These are phyloP conservation scores for Sugiyamaella sp. DNA, from an alignment of 1,139 yeast species.

Conservation along the genomic window DNA sequence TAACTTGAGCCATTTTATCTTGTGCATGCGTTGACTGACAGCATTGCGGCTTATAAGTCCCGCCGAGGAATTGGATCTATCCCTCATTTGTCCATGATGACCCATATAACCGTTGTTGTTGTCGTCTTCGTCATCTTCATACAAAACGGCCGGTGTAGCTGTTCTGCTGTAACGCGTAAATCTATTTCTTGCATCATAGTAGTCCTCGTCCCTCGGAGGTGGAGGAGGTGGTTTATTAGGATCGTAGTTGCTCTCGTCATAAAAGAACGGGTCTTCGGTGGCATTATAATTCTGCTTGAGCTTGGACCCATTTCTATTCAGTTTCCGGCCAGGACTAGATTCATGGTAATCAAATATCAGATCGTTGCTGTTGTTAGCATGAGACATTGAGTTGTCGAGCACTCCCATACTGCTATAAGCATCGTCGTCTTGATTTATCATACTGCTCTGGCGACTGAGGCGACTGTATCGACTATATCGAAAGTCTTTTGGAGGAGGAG, in stretches of 20 bases:
- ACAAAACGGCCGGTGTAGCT: background rate
- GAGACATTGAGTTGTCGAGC: slow-evolving; percentile 4
- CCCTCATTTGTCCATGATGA: background rate
- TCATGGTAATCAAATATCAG: slow-evolving; percentile 12
- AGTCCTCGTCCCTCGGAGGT: slow-evolving; percentile 13
- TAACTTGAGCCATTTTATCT: slow-evolving; percentile 18
- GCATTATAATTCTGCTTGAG: background rate
- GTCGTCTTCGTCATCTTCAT: slow-evolving; percentile 13
- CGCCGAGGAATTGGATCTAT: slow-evolving; percentile 13
- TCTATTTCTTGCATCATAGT: slow-evolving; percentile 4
- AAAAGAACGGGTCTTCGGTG: background rate
- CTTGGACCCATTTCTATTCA: background rate
- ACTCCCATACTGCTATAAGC: slow-evolving; percentile 14
- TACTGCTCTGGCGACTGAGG: slow-evolving; percentile 5
- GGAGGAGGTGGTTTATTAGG: slow-evolving; percentile 13
- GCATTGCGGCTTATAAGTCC: slow-evolving; percentile 10
- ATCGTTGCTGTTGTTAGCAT: slow-evolving; percentile 12
- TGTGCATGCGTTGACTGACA: background rate
- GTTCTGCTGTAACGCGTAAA: slow-evolving; percentile 6
- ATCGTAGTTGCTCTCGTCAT: slow-evolving; percentile 1
- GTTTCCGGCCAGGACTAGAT: background rate
- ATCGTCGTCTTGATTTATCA: slow-evolving; percentile 8
- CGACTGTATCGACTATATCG: slow-evolving; percentile 11
- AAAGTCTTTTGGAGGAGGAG: slow-evolving; percentile 14
- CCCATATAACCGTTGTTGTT: background rate